Evolutionary conservation across 768 basidiomycete species (phyloP).

Genomic region (Tylopilus sp.): DNA sequence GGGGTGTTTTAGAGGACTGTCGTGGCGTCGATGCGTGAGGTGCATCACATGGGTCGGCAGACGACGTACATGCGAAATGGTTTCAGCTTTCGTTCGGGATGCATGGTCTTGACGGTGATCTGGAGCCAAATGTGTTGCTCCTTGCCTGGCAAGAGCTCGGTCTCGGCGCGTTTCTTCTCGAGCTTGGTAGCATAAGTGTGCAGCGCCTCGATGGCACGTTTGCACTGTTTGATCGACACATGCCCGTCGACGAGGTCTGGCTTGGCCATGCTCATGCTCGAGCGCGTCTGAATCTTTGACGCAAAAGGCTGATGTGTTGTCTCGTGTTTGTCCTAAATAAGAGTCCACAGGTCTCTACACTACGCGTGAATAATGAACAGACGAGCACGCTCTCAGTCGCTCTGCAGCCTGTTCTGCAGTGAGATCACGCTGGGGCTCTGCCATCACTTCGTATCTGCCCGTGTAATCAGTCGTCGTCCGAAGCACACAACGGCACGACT

Average conservation of each 20-base stretch:
- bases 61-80: slow-evolving; percentile 76
- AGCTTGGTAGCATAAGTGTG: slow-evolving; percentile 65
- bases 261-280: slow-evolving; percentile 39
- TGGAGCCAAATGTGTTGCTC: slow-evolving; percentile 90
- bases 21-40: neutral
- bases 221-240: slow-evolving; percentile 70
- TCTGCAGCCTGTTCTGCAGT: slow-evolving; percentile 85
- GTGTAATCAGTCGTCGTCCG: neutral
- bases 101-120: slow-evolving; percentile 80
- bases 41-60: neutral
- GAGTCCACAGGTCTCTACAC: no score
- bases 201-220: slow-evolving; percentile 76
- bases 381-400: slow-evolving; percentile 50
- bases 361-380: slow-evolving; percentile 52
- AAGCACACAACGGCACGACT: slow-evolving; percentile 21
- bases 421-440: slow-evolving; percentile 85
- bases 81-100: slow-evolving; percentile 70
- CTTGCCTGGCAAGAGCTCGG: slow-evolving; percentile 69
- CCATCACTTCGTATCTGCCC: slow-evolving; percentile 82
- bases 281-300: neutral
- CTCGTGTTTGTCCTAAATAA: slow-evolving; percentile 11
- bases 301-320: slow-evolving; percentile 9
- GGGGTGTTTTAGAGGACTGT: slow-evolving; percentile 71
- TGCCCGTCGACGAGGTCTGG: slow-evolving; percentile 62
- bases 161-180: slow-evolving; percentile 63